Evolutionary conservation across 306 rosid species (phyloP).

Genomic region (Begonia masoniana): DNA sequence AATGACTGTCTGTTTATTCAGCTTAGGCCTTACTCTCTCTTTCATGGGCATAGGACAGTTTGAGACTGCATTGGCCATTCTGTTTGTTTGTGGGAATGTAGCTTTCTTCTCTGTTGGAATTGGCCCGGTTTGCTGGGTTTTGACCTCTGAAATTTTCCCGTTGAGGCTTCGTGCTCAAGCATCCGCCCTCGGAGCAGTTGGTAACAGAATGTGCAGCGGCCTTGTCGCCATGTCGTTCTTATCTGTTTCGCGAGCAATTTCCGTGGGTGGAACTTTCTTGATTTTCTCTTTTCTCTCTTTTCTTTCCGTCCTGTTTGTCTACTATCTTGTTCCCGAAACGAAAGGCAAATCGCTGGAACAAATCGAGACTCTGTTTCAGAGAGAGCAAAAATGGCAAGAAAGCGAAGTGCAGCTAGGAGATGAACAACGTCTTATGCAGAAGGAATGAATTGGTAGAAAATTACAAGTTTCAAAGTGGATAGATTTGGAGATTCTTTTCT

Average conservation of each 20-base stretch:
- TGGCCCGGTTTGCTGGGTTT: constrained; percentile 93
- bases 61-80: constrained; percentile 34
- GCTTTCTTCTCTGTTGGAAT: constrained; percentile 90
- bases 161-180: constrained; percentile 80
- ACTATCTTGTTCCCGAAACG: constrained; percentile 66
- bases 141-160: constrained; percentile 87
- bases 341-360: constrained; percentile 89
- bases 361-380: constrained; percentile 70
- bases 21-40: constrained; percentile 33
- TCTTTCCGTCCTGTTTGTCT: constrained; percentile 53
- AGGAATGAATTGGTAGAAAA: constrained; percentile 12
- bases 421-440: constrained; percentile 79
- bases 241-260: constrained; percentile 47
- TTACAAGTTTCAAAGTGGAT: too few species aligned
- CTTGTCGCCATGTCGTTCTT: constrained; percentile 85
- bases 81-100: constrained; percentile 81
- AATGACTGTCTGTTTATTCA: constrained; percentile 77
- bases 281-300: constrained; percentile 53
- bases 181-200: constrained; percentile 76
- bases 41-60: constrained; percentile 39
- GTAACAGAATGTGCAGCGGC: constrained; percentile 78
- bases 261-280: constrained; percentile 60
- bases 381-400: constrained; percentile 28
- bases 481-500: too few species aligned
- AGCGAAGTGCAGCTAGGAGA: constrained; percentile 65